Evolutionary conservation across 78 protist species (phyloP), one percentile per base, ranked within the genome.

Genomic region (Pelomyxa schiedti): DNA sequence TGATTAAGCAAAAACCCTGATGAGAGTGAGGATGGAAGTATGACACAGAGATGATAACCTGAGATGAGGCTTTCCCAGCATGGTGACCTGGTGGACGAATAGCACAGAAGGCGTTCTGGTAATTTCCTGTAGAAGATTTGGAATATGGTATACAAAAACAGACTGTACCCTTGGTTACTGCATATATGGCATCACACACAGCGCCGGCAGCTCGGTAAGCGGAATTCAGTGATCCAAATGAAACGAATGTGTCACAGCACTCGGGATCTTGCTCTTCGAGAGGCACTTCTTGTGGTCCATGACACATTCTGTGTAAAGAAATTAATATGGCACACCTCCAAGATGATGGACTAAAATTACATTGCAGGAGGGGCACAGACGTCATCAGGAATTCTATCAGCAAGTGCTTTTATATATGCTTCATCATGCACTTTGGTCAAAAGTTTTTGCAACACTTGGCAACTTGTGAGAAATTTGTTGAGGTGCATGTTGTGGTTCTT

Each of bases 81-180:
- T 80, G 85, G 65, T 71, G 78, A 5, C 93, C 93, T 0, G 93
- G 93, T n/a, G 93, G 93, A 29, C 93, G 80, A 29, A 88, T 75
- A 8, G 87, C 87, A 66, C 87, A 81, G 63, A 86, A 81, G 4
- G 81, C 71, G 40, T 82, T 66, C n/a, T 77, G 77, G 66, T 42
- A 53, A 4, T 66, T 53, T 9, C 74, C 24, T 4, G 63, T 26
- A 8, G 32, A 29, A 35, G 65, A 69, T 53, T 73, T 39, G 2
- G 24, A 6, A 7, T 4, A 2, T 9, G 32, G 32, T 37, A 35
- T 2, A 7, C 4, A 65, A 4, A 65, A 36, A 36, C 7, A 7
- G 8, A 65, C 35, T 65, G 30, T 7, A 65, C 4, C 8, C 4
- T 65, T 7, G 69, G 77, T 47, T 16, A 85, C 90, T 2, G 74